These are phyloP conservation scores for Sicyos baderoa DNA, from an alignment of 306 rosid genomes.

Conservation along the genomic window DNA sequence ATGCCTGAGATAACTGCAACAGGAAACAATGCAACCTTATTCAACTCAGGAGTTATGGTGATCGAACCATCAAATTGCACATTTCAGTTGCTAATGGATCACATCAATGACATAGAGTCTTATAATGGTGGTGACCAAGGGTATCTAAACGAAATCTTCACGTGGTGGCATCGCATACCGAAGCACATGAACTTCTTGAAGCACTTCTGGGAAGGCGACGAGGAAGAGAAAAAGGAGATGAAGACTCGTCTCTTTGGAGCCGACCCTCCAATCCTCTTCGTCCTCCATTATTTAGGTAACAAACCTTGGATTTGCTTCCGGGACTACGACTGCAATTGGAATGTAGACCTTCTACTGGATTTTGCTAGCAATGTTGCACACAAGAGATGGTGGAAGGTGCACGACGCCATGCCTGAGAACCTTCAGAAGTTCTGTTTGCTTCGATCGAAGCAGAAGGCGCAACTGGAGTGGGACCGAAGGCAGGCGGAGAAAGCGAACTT, in stretches of 20 bases:
- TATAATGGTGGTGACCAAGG: slow-evolving; percentile 93
- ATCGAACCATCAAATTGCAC: slow-evolving; percentile 79
- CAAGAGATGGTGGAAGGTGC: slow-evolving; percentile 78
- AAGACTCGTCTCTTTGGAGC: slow-evolving; percentile 68
- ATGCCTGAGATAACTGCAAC: slow-evolving; percentile 78
- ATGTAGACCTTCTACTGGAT: slow-evolving; percentile 56
- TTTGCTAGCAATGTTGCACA: slow-evolving; percentile 82
- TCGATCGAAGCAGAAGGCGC: slow-evolving; percentile 71
- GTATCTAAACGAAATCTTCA: slow-evolving; percentile 70
- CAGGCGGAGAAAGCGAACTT: slow-evolving; percentile 69
- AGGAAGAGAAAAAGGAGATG: slow-evolving; percentile 45
- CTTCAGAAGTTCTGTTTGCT: slow-evolving; percentile 67
- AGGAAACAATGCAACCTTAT: slow-evolving; percentile 72
- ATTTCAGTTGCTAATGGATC: slow-evolving; percentile 73
- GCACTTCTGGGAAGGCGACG: slow-evolving; percentile 86
- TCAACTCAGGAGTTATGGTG: slow-evolving; percentile 86
- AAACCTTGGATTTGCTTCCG: slow-evolving; percentile 91
- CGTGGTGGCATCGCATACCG: slow-evolving; percentile 92
- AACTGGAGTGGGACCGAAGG: slow-evolving; percentile 79
- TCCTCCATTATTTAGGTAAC: slow-evolving; percentile 69
- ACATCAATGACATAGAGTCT: slow-evolving; percentile 66
- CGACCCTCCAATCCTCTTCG: slow-evolving; percentile 69
- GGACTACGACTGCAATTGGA: slow-evolving; percentile 90
- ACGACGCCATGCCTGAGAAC: slow-evolving; percentile 66
- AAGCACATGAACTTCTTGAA: slow-evolving; percentile 86